phyloP scores from a whole-genome alignment of 805 yeast genomes.

The Saturnispora mendoncae region DNA sequence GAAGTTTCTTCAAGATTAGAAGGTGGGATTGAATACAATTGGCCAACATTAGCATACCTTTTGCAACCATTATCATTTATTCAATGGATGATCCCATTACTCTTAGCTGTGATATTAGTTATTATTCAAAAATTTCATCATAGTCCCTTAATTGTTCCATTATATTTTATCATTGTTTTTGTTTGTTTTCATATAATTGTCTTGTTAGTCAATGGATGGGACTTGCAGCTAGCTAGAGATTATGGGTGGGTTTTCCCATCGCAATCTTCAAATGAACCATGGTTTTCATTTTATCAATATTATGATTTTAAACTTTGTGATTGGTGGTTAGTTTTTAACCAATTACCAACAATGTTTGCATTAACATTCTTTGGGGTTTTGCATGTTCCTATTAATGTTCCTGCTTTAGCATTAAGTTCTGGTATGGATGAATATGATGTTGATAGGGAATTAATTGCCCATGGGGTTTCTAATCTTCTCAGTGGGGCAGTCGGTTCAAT shows the following conservation, averaged over 20 bases:
- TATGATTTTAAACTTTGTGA: conserved; percentile 67
- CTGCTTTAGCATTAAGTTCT: conserved; percentile 87
- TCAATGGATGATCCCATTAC: conserved; percentile 66
- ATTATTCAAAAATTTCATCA: conserved; percentile 49
- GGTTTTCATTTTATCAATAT: conserved; percentile 77
- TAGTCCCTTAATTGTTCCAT: conserved; percentile 69
- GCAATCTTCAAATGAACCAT: conserved; percentile 60
- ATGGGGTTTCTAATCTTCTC: conserved; percentile 81
- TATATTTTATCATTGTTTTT: conserved; percentile 68
- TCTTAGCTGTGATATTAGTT: conserved; percentile 52
- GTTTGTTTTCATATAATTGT: conserved; percentile 60
- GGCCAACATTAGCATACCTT: conserved; percentile 43
- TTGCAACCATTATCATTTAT: conserved; percentile 37
- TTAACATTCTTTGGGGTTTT: conserved; percentile 90
- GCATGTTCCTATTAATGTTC: conserved; percentile 96
- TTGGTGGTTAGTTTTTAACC: conserved; percentile 58
- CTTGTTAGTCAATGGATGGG: conserved; percentile 55
- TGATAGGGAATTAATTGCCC: conserved; percentile 88
- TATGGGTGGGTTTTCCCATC: conserved; percentile 80
- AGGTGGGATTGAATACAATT: conserved; percentile 59
- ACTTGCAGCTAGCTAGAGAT: conserved; percentile 51
- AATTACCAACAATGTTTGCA: conserved; percentile 90
- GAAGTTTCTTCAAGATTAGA: conserved; percentile 83
- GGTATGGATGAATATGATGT: conserved; percentile 84
- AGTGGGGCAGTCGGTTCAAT: conserved; percentile 83